Percentiles rank a stretch among this genome's conserved stretches.
Conservation (phyloP, 1,284 basidiomycete species). For the Singerocomus rubriflavus region DNA sequence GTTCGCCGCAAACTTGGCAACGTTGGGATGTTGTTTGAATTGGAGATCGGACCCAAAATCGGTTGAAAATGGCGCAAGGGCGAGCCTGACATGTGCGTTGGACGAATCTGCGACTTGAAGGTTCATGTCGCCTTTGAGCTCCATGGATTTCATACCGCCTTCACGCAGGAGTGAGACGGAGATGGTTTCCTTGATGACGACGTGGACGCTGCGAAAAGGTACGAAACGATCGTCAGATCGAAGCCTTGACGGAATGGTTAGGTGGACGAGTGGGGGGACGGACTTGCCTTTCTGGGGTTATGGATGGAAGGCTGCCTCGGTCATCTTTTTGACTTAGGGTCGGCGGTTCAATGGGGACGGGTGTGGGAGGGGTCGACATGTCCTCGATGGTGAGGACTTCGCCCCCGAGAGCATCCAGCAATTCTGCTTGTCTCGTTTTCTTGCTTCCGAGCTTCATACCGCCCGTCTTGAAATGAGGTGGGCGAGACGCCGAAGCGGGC, state of each 20-base stretch:
- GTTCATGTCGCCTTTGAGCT: constrained; percentile 94
- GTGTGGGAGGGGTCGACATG: constrained; percentile 55
- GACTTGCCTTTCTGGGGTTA: constrained; percentile 73
- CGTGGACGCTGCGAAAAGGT: constrained; percentile 74
- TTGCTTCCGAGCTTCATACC: constrained; percentile 99
- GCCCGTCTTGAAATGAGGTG: constrained; percentile 87
- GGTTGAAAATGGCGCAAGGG: constrained; percentile 59
- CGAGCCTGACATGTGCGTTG: constrained; percentile 74
- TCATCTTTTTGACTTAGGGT: constrained; percentile 42
- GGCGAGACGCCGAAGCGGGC: constrained; percentile 45
- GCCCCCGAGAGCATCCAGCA: constrained; percentile 85
- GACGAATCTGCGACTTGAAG: constrained; percentile 81
- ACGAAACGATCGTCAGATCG: background rate
- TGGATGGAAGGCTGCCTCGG: constrained; percentile 69
- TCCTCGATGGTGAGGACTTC: constrained; percentile 65
- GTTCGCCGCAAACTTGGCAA: constrained; percentile 80
- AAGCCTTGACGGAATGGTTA: background rate
- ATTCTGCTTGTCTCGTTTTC: constrained; percentile 83
- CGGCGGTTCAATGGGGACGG: constrained; percentile 45
- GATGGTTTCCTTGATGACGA: constrained; percentile 82
- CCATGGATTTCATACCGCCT: constrained; percentile 86
- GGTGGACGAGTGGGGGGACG: background rate
- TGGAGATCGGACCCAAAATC: constrained; percentile 73
- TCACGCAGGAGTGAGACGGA: constrained; percentile 83
- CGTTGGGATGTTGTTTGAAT: constrained; percentile 97